These are phyloP conservation scores for Sarocladium strictum DNA, from an alignment of 2,329 filamentous ascomycete genomes.

Conservation along the genomic window DNA sequence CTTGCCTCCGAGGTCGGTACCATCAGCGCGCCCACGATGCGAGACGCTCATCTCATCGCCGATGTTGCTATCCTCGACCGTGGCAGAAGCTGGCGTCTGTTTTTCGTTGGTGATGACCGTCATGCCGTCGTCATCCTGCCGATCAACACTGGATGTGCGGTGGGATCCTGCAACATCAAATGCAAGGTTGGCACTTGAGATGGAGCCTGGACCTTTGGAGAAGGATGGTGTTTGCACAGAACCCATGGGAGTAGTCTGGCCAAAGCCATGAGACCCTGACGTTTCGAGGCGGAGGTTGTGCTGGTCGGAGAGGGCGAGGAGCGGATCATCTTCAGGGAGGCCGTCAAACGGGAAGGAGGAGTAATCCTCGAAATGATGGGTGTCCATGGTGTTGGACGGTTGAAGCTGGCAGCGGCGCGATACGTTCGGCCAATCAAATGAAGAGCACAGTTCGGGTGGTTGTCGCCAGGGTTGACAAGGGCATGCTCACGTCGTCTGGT, in stretches of 20 bases:
- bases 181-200: background rate
- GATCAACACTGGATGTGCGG: constrained; percentile 27
- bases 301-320: constrained; percentile 24
- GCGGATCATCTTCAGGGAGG: constrained; percentile 23
- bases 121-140: constrained; percentile 39
- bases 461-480: background rate
- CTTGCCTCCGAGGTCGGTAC: constrained; percentile 47
- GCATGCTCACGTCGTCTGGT: background rate
- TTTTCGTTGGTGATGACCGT: constrained; percentile 25
- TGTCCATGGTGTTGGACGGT: constrained; percentile 30
- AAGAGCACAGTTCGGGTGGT: background rate
- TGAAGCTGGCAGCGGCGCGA: background rate
- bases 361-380: constrained; percentile 47
- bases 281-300: constrained; percentile 26
- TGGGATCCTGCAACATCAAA: constrained; percentile 10
- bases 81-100: constrained; percentile 33
- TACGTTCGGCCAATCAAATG: background rate
- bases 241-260: constrained; percentile 15
- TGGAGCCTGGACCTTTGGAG: background rate
- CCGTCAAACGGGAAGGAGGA: constrained; percentile 39
- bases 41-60: constrained; percentile 54
- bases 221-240: constrained; percentile 19
- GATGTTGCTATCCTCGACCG: constrained; percentile 45
- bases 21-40: constrained; percentile 38
- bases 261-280: constrained; percentile 14